Evolutionary conservation across 257 asterid species (phyloP), one percentile per base, ranked within the genome.

Genomic region (Galeopsis tetrahit): DNA sequence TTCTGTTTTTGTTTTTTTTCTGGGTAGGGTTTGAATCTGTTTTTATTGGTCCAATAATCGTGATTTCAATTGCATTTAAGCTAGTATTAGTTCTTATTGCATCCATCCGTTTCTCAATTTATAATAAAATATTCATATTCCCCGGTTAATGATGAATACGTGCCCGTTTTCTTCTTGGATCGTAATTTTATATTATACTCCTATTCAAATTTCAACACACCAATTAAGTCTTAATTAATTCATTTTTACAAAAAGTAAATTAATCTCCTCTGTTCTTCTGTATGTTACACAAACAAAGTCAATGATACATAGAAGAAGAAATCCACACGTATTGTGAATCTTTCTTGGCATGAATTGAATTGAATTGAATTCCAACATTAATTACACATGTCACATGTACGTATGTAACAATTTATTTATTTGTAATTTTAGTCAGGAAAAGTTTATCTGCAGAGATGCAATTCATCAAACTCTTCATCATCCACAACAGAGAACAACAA

Each of bases 371-470:
- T 21, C 28, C 28, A 21, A 21, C 28, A 21, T 21, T 21, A 21
- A 21, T 21, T 21, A 21, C 28, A 21, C 28, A 21, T 21, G 28
- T n/a, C n/a, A n/a, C n/a, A n/a, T n/a, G n/a, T n/a, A n/a, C n/a
- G n/a, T 21, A 21, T 21, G 28, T 21, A 21, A 21, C 28, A 21
- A 21, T 21, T 21, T 21, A 21, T 21, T 21, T 1, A 0, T 21
- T 21, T 1, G 28, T 21, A 21, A 35, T 68, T 80, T 48, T 96
- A 93, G 98, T 89, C 96, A 0, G 97, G 98, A 55, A 87, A 85
- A 68, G 97, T 91, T 3, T 91, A 85, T 73, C 81, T 93, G 2
- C 94, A 93, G 80, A 81, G 91, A 57, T 79, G 89, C 68, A 89
- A 88, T 48, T 75, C 96, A 0, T 38, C 87, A 7, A 85, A 83